These are phyloP conservation scores for Cladobotryum protrusum DNA, from an alignment of 2,329 filamentous ascomycete species.

Conservation along the genomic window DNA sequence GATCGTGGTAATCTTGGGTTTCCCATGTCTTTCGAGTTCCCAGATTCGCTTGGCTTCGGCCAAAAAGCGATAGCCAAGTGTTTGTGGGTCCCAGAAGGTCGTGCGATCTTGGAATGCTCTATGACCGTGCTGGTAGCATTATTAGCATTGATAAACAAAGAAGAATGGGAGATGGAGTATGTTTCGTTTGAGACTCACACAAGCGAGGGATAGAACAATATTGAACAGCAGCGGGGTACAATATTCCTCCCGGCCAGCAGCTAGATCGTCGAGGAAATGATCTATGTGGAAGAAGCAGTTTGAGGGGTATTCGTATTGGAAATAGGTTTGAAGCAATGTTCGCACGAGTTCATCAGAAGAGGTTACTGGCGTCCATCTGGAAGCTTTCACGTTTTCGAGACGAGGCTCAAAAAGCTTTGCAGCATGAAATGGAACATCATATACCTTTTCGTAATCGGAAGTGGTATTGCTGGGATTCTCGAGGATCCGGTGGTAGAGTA, in stretches of 20 bases:
- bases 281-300: slow-evolving; percentile 14
- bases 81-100: slow-evolving; percentile 9
- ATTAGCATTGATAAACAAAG: too few species aligned
- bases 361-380: slow-evolving; percentile 13
- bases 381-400: slow-evolving; percentile 18
- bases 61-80: slow-evolving; percentile 3
- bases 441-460: too few species aligned
- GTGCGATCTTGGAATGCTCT: not conserved
- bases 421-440: slow-evolving; percentile 13
- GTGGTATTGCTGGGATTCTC: too few species aligned
- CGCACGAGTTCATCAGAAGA: slow-evolving; percentile 14
- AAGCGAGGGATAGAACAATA: slow-evolving; percentile 6
- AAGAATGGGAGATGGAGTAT: too few species aligned
- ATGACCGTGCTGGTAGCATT: too few species aligned
- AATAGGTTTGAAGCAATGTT: slow-evolving; percentile 9
- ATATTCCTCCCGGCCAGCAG: slow-evolving; percentile 1
- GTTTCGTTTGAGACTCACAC: slow-evolving; percentile 1
- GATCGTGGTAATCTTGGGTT: slow-evolving; percentile 2
- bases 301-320: slow-evolving; percentile 14
- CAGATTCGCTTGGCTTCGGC: slow-evolving; percentile 6
- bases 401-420: slow-evolving; percentile 22
- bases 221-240: slow-evolving; percentile 14
- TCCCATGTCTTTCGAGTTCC: slow-evolving; percentile 1
- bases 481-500: slow-evolving; percentile 10
- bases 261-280: slow-evolving; percentile 15